A percentile compares a stretch with the other conserved stretches of the same genome.
These are phyloP conservation scores for Glaciozyma antarctica DNA, from an alignment of 768 basidiomycete species.

Conservation along the genomic window DNA sequence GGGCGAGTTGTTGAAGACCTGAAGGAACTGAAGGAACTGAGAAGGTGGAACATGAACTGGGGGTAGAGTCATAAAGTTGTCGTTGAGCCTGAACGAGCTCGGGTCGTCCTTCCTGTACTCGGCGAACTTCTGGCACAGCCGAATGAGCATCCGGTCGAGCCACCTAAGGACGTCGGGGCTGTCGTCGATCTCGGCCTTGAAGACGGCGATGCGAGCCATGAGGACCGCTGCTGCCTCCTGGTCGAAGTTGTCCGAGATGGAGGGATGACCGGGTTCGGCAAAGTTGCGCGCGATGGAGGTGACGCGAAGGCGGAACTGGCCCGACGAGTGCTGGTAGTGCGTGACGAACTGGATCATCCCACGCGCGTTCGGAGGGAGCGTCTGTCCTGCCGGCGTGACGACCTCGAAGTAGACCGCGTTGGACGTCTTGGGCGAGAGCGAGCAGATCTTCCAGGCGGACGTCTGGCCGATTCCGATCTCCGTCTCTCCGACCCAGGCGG, in stretches of 20 bases:
- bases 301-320: slow-evolving; percentile 90
- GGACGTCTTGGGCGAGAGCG: slow-evolving; percentile 74
- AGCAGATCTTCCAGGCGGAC: slow-evolving; percentile 95
- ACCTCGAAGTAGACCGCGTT: slow-evolving; percentile 96
- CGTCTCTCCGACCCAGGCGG: slow-evolving; percentile 91
- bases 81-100: slow-evolving; percentile 76
- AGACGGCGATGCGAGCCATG: slow-evolving; percentile 97
- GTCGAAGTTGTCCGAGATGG: slow-evolving; percentile 87
- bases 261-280: slow-evolving; percentile 90
- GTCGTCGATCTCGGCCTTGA: slow-evolving; percentile 98
- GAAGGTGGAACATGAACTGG: slow-evolving; percentile 99
- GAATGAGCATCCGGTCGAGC: slow-evolving; percentile 97
- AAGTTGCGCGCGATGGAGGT: slow-evolving; percentile 96
- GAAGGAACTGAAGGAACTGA: slow-evolving; percentile 95
- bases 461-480: slow-evolving; percentile 99
- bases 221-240: slow-evolving; percentile 95
- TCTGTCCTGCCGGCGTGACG: slow-evolving; percentile 90
- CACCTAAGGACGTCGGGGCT: slow-evolving; percentile 91
- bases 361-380: slow-evolving; percentile 67
- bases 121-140: slow-evolving; percentile 97
- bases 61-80: slow-evolving; percentile 99
- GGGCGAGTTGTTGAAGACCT: slow-evolving; percentile 99
- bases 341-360: slow-evolving; percentile 97
- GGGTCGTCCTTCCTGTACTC: slow-evolving; percentile 98
- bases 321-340: slow-evolving; percentile 93